phyloP scores from a whole-genome alignment of 257 asterid species.

The Penstemon eatonii region DNA sequence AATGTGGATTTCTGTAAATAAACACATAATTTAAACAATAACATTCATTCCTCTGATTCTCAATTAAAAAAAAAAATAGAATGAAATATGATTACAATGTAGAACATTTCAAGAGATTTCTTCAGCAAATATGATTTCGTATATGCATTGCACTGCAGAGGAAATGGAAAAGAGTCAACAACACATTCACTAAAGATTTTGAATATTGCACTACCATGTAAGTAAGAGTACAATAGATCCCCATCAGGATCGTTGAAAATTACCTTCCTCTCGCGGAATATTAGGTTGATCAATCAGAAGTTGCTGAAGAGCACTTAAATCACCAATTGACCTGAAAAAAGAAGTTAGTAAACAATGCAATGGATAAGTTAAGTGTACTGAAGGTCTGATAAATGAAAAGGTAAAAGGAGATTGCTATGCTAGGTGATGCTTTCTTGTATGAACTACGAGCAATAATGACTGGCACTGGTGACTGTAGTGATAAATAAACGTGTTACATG shows the following conservation, averaged over 20 bases:
- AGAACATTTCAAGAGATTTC: conserved; percentile 44
- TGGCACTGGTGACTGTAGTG: too few relatives aligned
- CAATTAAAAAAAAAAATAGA: neutral
- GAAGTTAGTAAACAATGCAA: neutral
- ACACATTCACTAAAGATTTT: neutral
- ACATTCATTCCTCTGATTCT: too few relatives aligned
- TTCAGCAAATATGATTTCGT: conserved; percentile 66
- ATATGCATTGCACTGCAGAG: conserved; percentile 57
- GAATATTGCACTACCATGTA: neutral
- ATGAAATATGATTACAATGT: neutral
- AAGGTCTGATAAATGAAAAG: neutral
- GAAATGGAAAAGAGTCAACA: neutral
- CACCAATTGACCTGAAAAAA: conserved; percentile 54
- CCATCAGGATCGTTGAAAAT: neutral
- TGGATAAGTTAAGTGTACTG: neutral
- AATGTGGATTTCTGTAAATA: too few relatives aligned
- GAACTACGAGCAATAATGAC: too few relatives aligned
- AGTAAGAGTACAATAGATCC: neutral
- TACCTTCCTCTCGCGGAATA: conserved; percentile 79
- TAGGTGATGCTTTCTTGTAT: too few relatives aligned
- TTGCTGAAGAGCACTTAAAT: conserved; percentile 59
- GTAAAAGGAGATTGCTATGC: too few relatives aligned
- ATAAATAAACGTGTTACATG: neutral
- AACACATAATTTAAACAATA: too few relatives aligned
- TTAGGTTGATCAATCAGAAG: conserved; percentile 84